Evolutionary conservation across 192 early-diverging fungal species (phyloP), one percentile per base, ranked within the genome.

Genomic region (Gryganskiella cystojenkinii): DNA sequence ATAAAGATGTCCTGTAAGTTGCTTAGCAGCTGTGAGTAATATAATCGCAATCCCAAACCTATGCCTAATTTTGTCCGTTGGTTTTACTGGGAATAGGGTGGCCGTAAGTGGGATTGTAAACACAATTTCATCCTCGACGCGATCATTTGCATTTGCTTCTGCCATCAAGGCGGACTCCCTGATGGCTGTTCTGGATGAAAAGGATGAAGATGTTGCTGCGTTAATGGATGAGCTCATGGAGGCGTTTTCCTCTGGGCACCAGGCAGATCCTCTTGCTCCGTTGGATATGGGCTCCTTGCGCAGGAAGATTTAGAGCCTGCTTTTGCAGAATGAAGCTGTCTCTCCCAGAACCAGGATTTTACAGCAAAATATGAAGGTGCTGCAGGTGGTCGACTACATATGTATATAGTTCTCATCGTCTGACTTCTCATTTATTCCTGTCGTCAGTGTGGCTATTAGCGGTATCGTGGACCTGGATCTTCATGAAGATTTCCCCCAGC

Each of bases 401-500:
- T 61, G 60, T 61, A 61, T n/a, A n/a, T n/a, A n/a, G n/a, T 58
- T 43, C 37, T 58, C 56, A 58, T 44, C 56, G 11, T 43, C 34
- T 40, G 37, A 44, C 37, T 58, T 57, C 17, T 44, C 34, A 58
- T n/a, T 58, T 58, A 58, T 44, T 58, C 56, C 56, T 58, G 13
- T 43, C 40, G 24, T 43, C 43, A 58, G 56, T 44, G 56, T 43
- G 37, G 56, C 56, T 58, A 58, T 58, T 20, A 43, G 56, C 61
- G 49, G 61, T 25, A 63, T 63, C 34, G 49, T 63, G 61, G 58
- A 63, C 52, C 61, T 63, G 61, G 49, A 51, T 52, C 47, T 49
- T 63, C 61, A 63, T 37, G 44, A 63, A 20, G 61, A 51, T 52
- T 37, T 51, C 13, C 49, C 61, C 30, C 61, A 63, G 13, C 61